Evolutionary conservation across 305 asterid species (phyloP).

Genomic region (Stenogyne calaminthoides): DNA sequence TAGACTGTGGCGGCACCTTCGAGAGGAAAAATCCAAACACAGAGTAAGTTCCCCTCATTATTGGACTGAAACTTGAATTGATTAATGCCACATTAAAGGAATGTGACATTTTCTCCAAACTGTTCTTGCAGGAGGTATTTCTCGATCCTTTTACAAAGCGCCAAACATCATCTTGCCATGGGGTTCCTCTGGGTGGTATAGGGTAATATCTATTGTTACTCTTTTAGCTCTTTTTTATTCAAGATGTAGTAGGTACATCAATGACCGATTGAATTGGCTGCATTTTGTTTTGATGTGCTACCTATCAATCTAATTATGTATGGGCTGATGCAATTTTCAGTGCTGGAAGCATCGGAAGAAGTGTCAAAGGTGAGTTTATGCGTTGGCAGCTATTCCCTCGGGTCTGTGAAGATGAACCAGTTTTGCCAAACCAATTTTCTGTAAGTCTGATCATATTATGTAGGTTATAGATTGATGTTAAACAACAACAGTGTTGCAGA

Average conservation of each 20-base stretch:
- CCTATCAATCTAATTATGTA: slow-evolving; percentile 22
- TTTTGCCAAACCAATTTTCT: slow-evolving; percentile 89
- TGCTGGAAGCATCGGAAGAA: slow-evolving; percentile 98
- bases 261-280: background rate
- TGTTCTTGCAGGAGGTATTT: slow-evolving; percentile 65
- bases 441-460: slow-evolving; percentile 55
- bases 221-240: slow-evolving; percentile 18
- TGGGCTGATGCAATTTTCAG: slow-evolving; percentile 50
- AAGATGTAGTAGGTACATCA: background rate
- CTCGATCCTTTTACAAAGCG: slow-evolving; percentile 82
- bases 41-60: slow-evolving; percentile 37
- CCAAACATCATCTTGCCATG: slow-evolving; percentile 72
- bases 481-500: background rate
- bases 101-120: slow-evolving; percentile 18
- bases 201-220: slow-evolving; percentile 54
- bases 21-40: slow-evolving; percentile 49
- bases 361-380: slow-evolving; percentile 88
- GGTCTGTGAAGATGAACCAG: slow-evolving; percentile 86
- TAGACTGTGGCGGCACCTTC: slow-evolving; percentile 73
- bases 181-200: slow-evolving; percentile 96
- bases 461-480: slow-evolving; percentile 13
- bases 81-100: slow-evolving; percentile 20
- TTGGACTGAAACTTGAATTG: slow-evolving; percentile 25
- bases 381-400: slow-evolving; percentile 95
- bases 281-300: background rate